A percentile compares a stretch with the other conserved stretches of the same genome.
Conservation (phyloP, 1,139 yeast species). For the Sugiyamaella japonica region DNA sequence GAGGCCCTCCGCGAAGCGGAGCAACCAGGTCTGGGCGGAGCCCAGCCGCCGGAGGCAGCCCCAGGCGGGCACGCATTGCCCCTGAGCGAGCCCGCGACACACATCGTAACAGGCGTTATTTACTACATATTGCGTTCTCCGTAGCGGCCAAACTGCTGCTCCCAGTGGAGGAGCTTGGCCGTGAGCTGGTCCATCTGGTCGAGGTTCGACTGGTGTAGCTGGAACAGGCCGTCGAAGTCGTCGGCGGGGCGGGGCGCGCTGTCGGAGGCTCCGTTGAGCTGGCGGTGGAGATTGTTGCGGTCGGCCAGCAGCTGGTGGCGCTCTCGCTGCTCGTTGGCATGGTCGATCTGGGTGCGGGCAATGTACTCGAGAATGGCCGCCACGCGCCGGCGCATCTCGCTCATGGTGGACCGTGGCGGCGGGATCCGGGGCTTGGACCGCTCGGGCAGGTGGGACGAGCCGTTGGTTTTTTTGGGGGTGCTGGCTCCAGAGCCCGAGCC, state of each 20-base stretch:
- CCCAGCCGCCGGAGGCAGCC: too few species aligned
- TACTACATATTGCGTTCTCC: conserved; percentile 25
- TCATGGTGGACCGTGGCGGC: conserved; percentile 66
- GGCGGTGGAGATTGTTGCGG: conserved; percentile 13
- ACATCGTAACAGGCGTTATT: conserved; percentile 1
- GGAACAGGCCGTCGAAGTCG: conserved; percentile 43
- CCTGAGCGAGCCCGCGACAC: too few species aligned
- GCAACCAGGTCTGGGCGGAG: too few species aligned
- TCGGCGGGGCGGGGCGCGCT: conserved; percentile 16
- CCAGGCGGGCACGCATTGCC: too few species aligned
- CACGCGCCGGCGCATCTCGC: conserved; percentile 83
- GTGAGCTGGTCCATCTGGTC: conserved; percentile 69
- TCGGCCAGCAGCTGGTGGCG: conserved; percentile 50
- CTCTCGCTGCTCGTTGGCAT: conserved; percentile 65
- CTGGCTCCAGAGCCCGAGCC: conserved; percentile 19
- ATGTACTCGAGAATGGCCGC: conserved; percentile 90
- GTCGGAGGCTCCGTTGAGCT: conserved; percentile 5
- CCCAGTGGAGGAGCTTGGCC: conserved; percentile 71
- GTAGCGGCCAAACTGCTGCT: conserved; percentile 62
- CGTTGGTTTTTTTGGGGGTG: conserved; percentile 4
- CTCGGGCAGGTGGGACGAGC: neutral
- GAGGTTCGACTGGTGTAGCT: conserved; percentile 59
- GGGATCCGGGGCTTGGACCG: conserved; percentile 77
- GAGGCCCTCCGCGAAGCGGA: too few species aligned
- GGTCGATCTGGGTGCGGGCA: conserved; percentile 78